Base-by-base conservation (phyloP, 148 eudicot genomes). In the Arctostaphylos glauca region DNA sequence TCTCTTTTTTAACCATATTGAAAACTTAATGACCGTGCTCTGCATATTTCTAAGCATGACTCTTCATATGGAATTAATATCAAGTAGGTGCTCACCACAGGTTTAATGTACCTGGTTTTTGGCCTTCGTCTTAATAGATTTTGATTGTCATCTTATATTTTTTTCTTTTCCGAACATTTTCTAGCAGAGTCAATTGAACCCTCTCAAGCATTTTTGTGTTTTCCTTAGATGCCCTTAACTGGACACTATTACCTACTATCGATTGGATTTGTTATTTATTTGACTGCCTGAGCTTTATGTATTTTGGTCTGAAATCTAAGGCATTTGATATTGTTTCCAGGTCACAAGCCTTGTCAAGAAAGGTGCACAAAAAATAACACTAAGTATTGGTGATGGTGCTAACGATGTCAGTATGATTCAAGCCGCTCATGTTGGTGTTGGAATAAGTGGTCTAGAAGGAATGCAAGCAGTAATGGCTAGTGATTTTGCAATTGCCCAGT, bases 381-480 rank as follows among this genome's bases (percentile, higher is more conserved):
- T 95, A 56, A 91, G 98, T 81, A 95, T 95, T 84, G 98, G 98
- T 80, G 98, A 95, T 87, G 98, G 98, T 82, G 98, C 98, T 76
- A 94, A 94, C 84, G 98, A 94, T 80, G 98, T 94, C 41, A 93
- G 98, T 80, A 94, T 94, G 99, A 96, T 96, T 84, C 99, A 96
- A 89, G 99, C 99, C 5, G 99, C 99, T 85, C 99, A 96, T 91
- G 97, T 96, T 81, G 99, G 99, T 77, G 97, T 96, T 76, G 99
- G 99, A 74, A 96, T 96, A 78, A 96, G 99, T 89, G 99, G 99
- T 56, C 68, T 91, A 86, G 99, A 96, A 90, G 99, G 99, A 82
- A 96, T 96, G 99, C 99, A 96, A 85, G 99, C 99, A 15, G 99
- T 96, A 67, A 94, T 96, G 99, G 99, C 99, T 71, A 94, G 98